Base-by-base conservation (phyloP, 352 stramenopile genomes). In the Pythium grandisporangium region DNA sequence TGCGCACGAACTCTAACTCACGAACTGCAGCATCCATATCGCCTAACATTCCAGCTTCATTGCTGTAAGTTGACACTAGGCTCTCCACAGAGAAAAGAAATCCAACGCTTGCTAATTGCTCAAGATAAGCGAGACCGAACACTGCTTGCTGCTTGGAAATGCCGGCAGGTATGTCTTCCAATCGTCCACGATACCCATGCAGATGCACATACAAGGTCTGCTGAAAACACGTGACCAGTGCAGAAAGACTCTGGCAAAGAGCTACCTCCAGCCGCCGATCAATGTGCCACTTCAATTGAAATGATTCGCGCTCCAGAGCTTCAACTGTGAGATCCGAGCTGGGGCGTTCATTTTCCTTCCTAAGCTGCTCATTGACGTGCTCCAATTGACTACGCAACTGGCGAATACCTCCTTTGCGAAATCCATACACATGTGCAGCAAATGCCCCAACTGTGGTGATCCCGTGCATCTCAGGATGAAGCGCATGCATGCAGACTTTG, bases 51-150 rank as follows among this genome's bases (percentile, higher is more conserved):
- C 80, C 80, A 12, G 80, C 57, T 42, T 93, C 80, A 25, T 89
- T 86, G 23, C 76, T 78, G 47, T 90, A 88, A 12, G 80, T 93
- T 2, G 77, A 91, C n/a, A 93, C 37, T 16, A 93, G 49, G 30
- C 74, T 89, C 51, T 93, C 80, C 8, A 91, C 75, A 2, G 70
- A 88, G 36, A 93, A 89, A 3, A 93, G 53, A 33, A 91, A 93
- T 1, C 80, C 80, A 27, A 86, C 48, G 10, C 47, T 38, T 56
- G 57, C 10, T 60, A 76, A 14, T 75, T 56, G 65, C 55, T 87
- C 77, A 30, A 90, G 37, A 25, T 90, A 90, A 36, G 70, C 58
- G n/a, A 88, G 48, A 50, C 50, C 44, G 30, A 66, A 61, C 13
- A 75, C 37, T 16, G 41, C 41, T 41, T 77, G 50, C 73, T 53